A percentile compares a stretch with the other conserved stretches of the same genome.
Evolutionary conservation across 192 early-diverging fungal genomes (phyloP).

Genomic region (Coemansia sp.): DNA sequence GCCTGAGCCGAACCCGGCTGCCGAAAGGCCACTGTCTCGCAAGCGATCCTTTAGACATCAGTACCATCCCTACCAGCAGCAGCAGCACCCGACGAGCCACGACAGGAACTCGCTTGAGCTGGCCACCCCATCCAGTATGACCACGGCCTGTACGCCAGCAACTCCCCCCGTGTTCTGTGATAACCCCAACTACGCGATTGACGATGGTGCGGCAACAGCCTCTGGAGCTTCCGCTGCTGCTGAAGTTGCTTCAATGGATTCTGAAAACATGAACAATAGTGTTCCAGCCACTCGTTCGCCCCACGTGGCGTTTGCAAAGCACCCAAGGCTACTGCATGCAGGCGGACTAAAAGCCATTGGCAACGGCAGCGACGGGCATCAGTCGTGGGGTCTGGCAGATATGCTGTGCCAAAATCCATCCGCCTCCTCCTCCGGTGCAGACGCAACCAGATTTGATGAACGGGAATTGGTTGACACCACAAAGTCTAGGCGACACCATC

Average conservation of each 20-base stretch:
- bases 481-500: not conserved
- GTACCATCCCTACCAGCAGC: not conserved
- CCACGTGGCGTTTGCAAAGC: constrained; percentile 3
- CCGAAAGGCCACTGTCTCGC: not conserved
- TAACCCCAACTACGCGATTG: constrained; percentile 1
- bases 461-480: not conserved
- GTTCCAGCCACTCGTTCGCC: not conserved
- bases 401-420: not conserved
- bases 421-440: too few relatives aligned
- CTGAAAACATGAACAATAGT: not conserved
- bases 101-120: constrained; percentile 7
- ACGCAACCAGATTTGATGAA: not conserved
- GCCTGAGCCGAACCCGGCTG: not conserved
- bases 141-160: constrained; percentile 10
- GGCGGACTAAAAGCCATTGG: not conserved
- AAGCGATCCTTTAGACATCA: not conserved
- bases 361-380: not conserved
- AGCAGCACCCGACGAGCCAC: not conserved
- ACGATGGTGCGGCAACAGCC: not conserved
- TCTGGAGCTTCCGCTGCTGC: too few relatives aligned
- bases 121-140: constrained; percentile 31
- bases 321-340: not conserved
- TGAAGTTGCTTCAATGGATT: too few relatives aligned
- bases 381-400: not conserved
- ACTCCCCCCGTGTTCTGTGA: constrained; percentile 13